Base-by-base conservation (phyloP, 2,329 filamentous ascomycete genomes). In the Capronia epimyces region DNA sequence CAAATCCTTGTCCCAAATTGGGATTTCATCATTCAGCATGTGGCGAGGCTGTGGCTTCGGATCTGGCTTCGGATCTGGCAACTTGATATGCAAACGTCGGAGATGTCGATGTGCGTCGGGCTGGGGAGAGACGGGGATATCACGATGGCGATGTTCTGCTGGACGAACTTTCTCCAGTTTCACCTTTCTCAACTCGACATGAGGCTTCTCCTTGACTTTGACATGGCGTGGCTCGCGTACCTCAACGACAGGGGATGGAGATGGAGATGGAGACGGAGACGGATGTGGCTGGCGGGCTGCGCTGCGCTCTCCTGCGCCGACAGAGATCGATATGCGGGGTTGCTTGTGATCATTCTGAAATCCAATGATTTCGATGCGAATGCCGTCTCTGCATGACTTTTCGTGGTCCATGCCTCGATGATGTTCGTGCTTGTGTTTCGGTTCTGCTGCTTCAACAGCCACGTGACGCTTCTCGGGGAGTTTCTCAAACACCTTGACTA, bases 1-100 rank as follows among this genome's bases (percentile, higher is more conserved):
- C 25, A 46, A 21, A 9, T 45, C 43, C 7, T 43, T 39, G 27
- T 56, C 53, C 49, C 50, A 56, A n/a, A 34, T 22, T 3, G 44
- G 34, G 18, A 49, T 46, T 43, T 52, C 53, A n/a, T 21, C 16
- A 49, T 51, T 43, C 2, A 43, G 42, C 7, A 51, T 45, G 36
- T 34, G 36, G 18, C 42, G 22, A 20, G 29, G 39, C 10, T 29
- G 27, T 13, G 32, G 40, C 15, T 53, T 20, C 13, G 3, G 31
- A 3, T 24, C 8, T 15, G 24, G 25, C 15, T 53, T 29, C 22
- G 8, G 13, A 4, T 8, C 3, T 20, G 27, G 18, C 13, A 24
- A 2, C 29, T 24, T 31, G 15, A 31, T 16, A 24, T 16, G 6
- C 9, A 18, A 16, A 18, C 8, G 42, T n/a, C 15, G 42, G 3